Evolutionary conservation across 441 rosid genomes (phyloP).

Genomic region (Sinapis alba): DNA sequence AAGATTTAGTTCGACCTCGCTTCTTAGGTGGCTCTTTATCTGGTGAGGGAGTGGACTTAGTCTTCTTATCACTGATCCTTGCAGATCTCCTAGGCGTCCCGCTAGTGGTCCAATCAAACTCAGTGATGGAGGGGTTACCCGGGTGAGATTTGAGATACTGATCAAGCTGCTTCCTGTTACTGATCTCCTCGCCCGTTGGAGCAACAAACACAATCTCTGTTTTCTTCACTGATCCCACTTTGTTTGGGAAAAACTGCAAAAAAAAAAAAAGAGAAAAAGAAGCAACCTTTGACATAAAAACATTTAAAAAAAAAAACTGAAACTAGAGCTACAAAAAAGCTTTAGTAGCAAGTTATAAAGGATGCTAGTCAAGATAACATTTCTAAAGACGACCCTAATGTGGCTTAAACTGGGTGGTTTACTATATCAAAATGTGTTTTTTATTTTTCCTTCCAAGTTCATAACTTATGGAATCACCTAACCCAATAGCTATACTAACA

Average conservation of each 20-base stretch:
- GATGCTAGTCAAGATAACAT: not conserved
- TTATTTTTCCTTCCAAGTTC: not conserved
- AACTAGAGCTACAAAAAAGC: not conserved
- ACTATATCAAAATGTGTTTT: not conserved
- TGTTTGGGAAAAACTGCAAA: conserved; percentile 65
- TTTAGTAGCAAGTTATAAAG: not conserved
- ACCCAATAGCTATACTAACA: not conserved
- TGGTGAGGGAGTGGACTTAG: conserved; percentile 76
- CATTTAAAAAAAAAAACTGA: no score
- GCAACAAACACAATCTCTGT: conserved; percentile 77
- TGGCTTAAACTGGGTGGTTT: not conserved
- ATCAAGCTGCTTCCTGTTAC: conserved; percentile 75
- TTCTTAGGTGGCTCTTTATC: conserved; percentile 83
- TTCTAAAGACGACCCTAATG: not conserved
- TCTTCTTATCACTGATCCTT: conserved; percentile 73
- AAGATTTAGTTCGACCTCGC: conserved; percentile 60
- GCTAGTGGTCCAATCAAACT: conserved; percentile 95
- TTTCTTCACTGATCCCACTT: conserved; percentile 71
- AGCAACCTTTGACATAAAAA: not conserved
- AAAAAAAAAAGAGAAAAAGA: conserved; percentile 1
- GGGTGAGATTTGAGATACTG: conserved; percentile 86
- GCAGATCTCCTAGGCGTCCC: conserved; percentile 97
- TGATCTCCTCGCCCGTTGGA: conserved; percentile 90
- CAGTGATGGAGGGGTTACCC: conserved; percentile 68
- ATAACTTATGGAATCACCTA: not conserved